phyloP scores from a whole-genome alignment of 176 grass and related monocot species.

The Chrysopogon serrulatus region DNA sequence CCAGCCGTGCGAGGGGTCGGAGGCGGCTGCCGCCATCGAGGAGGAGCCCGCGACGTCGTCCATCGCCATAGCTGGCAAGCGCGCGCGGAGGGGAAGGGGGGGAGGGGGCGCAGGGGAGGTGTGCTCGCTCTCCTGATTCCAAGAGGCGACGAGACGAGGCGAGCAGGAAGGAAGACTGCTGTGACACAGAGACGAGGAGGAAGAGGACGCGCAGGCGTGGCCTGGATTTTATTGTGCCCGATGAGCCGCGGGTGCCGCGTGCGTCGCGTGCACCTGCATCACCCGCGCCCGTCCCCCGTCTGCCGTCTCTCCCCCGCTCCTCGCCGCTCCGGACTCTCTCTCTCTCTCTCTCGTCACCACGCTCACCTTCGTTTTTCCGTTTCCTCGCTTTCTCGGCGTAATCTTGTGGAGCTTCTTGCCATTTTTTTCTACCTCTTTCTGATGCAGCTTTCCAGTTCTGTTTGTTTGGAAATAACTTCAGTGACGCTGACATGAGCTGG shows the following conservation, averaged over 20 bases:
- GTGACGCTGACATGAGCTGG: not conserved
- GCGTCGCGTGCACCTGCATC: slow-evolving; percentile 20
- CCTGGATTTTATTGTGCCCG: slow-evolving; percentile 17
- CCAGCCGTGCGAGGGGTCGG: slow-evolving; percentile 68
- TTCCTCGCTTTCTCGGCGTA: not conserved
- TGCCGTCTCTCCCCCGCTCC: not conserved
- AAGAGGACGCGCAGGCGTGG: not conserved
- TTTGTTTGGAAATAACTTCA: not conserved
- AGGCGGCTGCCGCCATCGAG: not conserved
- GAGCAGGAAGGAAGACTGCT: too few relatives aligned
- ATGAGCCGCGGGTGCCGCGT: not conserved
- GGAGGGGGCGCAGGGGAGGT: not conserved
- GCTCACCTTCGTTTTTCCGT: not conserved
- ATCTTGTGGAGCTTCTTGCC: not conserved
- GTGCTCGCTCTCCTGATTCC: not conserved
- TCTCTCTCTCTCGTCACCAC: too few relatives aligned
- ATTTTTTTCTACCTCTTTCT: too few relatives aligned
- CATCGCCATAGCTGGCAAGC: slow-evolving; percentile 40
- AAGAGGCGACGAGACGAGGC: not conserved
- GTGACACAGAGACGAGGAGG: not conserved
- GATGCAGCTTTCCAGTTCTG: not conserved
- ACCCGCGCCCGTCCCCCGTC: not conserved
- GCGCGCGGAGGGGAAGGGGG: not conserved
- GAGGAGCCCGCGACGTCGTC: slow-evolving; percentile 56
- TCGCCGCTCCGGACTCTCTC: not conserved